Evolutionary conservation across 495 filamentous ascomycete species (phyloP).

Genomic region (Aspergillus carlsbadensis): DNA sequence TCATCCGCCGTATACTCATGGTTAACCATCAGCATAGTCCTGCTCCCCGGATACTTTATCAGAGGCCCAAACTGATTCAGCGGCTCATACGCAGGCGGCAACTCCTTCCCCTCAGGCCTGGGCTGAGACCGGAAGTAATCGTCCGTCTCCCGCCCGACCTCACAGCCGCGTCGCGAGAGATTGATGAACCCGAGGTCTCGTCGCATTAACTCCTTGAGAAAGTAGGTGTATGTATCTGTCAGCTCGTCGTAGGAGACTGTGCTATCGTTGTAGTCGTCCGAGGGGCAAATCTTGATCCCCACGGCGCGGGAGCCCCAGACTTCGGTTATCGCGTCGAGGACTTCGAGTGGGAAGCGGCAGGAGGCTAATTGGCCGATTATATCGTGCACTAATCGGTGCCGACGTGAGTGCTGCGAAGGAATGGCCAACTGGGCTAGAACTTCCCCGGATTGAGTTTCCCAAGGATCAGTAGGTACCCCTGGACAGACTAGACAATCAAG

Average conservation of each 20-base stretch:
- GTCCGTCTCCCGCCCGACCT: no score
- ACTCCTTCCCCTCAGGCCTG: constrained; percentile 7
- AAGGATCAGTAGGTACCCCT: no score
- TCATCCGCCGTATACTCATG: constrained; percentile 48
- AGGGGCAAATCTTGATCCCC: constrained; percentile 59
- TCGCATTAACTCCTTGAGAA: constrained; percentile 43
- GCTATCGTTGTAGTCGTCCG: constrained; percentile 56
- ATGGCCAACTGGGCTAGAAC: no score
- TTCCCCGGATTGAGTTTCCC: no score
- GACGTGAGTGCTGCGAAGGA: no score
- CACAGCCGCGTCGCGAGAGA: constrained; percentile 40
- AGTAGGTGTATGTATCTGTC: constrained; percentile 52
- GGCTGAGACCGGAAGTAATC: constrained; percentile 10
- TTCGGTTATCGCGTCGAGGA: constrained; percentile 44
- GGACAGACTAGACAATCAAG: no score
- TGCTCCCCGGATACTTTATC: constrained; percentile 45
- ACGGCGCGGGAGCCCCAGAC: constrained; percentile 54
- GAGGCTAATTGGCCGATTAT: no score
- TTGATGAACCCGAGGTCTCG: constrained; percentile 58
- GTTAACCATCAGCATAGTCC: constrained; percentile 47
- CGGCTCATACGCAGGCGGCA: constrained; percentile 34
- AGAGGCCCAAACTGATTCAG: constrained; percentile 41
- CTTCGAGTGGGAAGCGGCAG: no score
- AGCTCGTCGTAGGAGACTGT: constrained; percentile 48
- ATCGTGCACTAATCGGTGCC: no score